Conservation (phyloP, 78 protist species). For the Parvularia atlantis region DNA sequence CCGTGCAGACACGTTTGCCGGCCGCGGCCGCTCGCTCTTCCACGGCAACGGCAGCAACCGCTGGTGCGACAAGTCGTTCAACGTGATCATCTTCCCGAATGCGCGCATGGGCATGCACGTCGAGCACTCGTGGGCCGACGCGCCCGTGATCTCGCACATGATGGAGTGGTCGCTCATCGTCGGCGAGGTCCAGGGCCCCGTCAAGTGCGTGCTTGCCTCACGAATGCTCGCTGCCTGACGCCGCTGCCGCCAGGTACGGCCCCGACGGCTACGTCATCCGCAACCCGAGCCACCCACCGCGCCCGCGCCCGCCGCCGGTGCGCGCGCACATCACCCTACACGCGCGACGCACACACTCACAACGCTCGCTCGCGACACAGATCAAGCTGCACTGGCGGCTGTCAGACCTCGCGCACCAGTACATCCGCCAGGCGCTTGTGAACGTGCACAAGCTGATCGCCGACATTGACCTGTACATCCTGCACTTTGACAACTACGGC, state of each 20-base stretch:
- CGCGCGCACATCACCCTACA: too few relatives aligned
- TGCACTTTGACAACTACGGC: conserved; percentile 9
- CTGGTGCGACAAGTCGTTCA: conserved; percentile 54
- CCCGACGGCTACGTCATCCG: too few relatives aligned
- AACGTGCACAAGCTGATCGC: background rate
- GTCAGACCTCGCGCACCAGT: background rate
- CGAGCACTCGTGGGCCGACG: conserved; percentile 45
- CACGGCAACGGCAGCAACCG: conserved; percentile 27
- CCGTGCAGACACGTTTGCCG: too few relatives aligned
- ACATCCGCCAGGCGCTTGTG: background rate
- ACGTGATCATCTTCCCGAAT: conserved; percentile 14
- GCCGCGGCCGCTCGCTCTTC: background rate
- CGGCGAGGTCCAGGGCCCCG: too few relatives aligned
- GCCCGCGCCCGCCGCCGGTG: too few relatives aligned
- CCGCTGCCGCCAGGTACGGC: too few relatives aligned
- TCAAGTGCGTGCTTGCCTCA: too few relatives aligned
- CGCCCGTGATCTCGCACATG: conserved; percentile 20
- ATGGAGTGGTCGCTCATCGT: conserved; percentile 1
- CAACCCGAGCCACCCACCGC: too few relatives aligned
- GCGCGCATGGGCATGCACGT: conserved; percentile 25
- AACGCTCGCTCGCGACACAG: conserved; percentile 7
- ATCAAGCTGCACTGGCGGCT: conserved; percentile 8
- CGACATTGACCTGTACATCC: background rate
- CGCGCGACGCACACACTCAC: too few relatives aligned
- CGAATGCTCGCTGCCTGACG: too few relatives aligned